A percentile compares a stretch with the other conserved stretches of the same genome.
phyloP scores from a whole-genome alignment of 768 basidiomycete species.

The Lyophyllum shimeji region DNA sequence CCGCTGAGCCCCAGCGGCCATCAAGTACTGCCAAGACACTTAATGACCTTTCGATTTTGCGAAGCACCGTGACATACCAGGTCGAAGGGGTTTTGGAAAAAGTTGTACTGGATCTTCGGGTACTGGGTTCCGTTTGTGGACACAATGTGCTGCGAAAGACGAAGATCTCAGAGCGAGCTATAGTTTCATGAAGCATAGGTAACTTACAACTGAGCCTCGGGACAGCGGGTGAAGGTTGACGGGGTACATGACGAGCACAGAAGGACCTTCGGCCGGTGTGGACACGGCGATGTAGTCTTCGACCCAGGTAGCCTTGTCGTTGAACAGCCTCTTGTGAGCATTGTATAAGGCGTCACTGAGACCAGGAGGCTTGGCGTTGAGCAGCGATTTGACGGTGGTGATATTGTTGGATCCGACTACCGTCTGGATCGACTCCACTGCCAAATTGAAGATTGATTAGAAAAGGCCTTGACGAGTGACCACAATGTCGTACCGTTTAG shows the following conservation, averaged over 20 bases:
- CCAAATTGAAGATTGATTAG: not conserved
- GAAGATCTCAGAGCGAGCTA: not conserved
- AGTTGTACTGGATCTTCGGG: conserved; percentile 2
- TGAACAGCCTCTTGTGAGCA: not conserved
- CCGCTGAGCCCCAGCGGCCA: conserved; percentile 1
- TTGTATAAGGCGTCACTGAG: not conserved
- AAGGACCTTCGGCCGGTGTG: not conserved
- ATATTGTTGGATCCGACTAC: not conserved
- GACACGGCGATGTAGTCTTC: not conserved
- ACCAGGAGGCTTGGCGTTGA: not conserved
- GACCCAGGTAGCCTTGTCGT: not conserved
- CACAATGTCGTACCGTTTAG: not conserved
- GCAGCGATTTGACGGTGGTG: not conserved
- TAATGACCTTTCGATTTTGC: not conserved
- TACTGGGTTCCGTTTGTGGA: not conserved
- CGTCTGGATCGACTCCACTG: conserved; percentile 1
- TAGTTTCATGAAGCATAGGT: not conserved
- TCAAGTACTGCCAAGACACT: not conserved
- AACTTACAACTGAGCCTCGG: conserved; percentile 1
- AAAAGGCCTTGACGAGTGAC: not conserved
- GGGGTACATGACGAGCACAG: not conserved
- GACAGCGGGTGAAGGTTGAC: conserved; percentile 3
- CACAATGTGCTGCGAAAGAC: not conserved
- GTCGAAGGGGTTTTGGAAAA: conserved; percentile 5
- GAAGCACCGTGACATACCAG: not conserved